Conservation (phyloP, 73 alveolate genomes). For the Paramecium primaurelia region DNA sequence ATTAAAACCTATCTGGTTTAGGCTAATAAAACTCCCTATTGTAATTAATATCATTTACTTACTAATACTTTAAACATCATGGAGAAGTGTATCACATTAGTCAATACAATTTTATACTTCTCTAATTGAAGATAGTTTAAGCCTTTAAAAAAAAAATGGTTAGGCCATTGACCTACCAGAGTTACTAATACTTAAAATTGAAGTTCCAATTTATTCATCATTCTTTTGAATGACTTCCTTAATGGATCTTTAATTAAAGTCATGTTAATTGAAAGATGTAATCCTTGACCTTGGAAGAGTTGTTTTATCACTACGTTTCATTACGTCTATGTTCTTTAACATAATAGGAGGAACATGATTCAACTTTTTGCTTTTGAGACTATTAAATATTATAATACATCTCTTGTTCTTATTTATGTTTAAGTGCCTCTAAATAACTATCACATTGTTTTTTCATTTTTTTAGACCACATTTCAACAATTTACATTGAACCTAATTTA, state of each 20-base stretch:
- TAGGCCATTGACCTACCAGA: neutral
- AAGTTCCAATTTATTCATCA: neutral
- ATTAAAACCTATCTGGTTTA: neutral
- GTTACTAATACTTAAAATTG: neutral
- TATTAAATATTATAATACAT: neutral
- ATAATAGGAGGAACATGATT: neutral
- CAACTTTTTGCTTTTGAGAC: neutral
- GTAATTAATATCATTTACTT: neutral
- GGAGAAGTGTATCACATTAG: neutral
- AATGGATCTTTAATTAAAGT: neutral
- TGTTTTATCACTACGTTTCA: neutral
- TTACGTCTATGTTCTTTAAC: neutral
- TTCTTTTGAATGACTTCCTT: neutral
- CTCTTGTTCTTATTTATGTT: neutral
- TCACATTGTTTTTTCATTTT: conserved; percentile 3
- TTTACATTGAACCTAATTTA: neutral
- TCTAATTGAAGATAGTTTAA: neutral
- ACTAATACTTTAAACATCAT: neutral
- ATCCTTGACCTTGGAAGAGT: conserved; percentile 5
- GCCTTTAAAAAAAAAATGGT: neutral
- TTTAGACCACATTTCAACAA: neutral
- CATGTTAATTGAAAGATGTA: neutral
- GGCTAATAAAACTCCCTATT: neutral
- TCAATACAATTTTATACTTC: neutral
- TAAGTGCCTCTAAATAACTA: neutral